Evolutionary conservation across 2,329 filamentous ascomycete genomes (phyloP).

Genomic region (Tolypocladium capitatum): DNA sequence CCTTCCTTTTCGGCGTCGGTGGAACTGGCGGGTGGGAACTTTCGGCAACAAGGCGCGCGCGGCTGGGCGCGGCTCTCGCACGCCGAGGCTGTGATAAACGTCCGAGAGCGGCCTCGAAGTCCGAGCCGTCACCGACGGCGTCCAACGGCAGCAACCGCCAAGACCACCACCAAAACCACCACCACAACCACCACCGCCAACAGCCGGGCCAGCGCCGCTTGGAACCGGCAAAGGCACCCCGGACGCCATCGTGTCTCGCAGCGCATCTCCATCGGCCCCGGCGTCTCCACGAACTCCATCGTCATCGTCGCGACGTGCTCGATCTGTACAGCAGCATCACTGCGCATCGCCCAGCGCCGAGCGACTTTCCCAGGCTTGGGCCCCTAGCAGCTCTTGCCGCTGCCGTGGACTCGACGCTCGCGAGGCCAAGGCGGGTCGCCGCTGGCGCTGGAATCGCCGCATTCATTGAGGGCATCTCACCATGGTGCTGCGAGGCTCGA

Average conservation of each 20-base stretch:
- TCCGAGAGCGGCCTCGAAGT: neutral
- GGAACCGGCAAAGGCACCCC: neutral
- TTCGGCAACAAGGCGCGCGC: neutral
- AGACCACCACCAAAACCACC: neutral
- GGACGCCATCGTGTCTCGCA: neutral
- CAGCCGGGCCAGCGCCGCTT: neutral
- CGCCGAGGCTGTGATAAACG: neutral
- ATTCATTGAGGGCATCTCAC: neutral
- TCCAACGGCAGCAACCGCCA: neutral
- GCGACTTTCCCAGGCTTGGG: neutral
- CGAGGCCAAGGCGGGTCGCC: neutral
- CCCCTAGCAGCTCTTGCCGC: neutral
- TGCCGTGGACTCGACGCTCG: neutral
- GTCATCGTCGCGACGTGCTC: neutral
- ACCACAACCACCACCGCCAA: no score
- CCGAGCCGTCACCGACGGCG: neutral
- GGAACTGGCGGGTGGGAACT: neutral
- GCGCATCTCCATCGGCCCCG: neutral
- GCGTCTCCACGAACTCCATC: neutral
- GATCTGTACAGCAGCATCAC: conserved; percentile 6
- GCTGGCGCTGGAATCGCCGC: neutral
- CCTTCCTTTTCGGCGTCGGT: no score
- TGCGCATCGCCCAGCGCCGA: conserved; percentile 2
- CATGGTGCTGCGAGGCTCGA: neutral
- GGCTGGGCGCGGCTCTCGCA: neutral